Evolutionary conservation across 768 basidiomycete species (phyloP).

Genomic region (Candolleomyces aberdarensis): DNA sequence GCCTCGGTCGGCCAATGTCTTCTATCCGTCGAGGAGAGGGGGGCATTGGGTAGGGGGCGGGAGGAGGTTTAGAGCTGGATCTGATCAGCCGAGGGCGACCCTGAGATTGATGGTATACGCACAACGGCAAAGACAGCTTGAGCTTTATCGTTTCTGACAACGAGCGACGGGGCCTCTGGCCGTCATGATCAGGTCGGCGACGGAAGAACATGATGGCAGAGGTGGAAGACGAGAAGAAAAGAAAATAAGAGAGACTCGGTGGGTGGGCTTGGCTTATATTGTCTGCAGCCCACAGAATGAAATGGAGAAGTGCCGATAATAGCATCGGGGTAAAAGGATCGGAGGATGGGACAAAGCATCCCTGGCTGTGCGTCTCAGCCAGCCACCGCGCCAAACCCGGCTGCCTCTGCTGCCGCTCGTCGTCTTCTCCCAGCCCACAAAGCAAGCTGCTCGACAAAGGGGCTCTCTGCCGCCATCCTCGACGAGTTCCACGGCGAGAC

Average conservation of each 20-base stretch:
- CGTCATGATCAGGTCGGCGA: conserved; percentile 24
- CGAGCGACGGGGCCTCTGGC: conserved; percentile 47
- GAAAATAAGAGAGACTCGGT: conserved; percentile 5
- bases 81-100: not conserved
- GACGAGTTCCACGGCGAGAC: no score
- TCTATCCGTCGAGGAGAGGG: conserved; percentile 12
- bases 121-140: conserved; percentile 14
- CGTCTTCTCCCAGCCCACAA: not conserved
- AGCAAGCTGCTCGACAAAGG: not conserved
- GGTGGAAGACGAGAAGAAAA: conserved; percentile 11
- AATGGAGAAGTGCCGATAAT: conserved; percentile 17
- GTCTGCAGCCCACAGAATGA: conserved; percentile 9
- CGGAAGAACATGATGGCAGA: conserved; percentile 9
- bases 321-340: conserved; percentile 7
- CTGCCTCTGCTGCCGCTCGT: no score
- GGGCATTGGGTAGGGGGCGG: conserved; percentile 10
- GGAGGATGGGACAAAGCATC: conserved; percentile 13
- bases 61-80: conserved; percentile 12
- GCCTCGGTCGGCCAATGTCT: conserved; percentile 33
- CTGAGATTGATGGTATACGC: not conserved
- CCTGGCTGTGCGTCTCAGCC: conserved; percentile 14
- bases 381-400: not conserved
- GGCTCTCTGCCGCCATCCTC: not conserved
- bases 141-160: conserved; percentile 47
- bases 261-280: not conserved